A percentile compares a stretch with the other conserved stretches of the same genome.
These are phyloP conservation scores for Gynostemma pentaphyllum DNA, from an alignment of 306 rosid genomes.

Conservation along the genomic window DNA sequence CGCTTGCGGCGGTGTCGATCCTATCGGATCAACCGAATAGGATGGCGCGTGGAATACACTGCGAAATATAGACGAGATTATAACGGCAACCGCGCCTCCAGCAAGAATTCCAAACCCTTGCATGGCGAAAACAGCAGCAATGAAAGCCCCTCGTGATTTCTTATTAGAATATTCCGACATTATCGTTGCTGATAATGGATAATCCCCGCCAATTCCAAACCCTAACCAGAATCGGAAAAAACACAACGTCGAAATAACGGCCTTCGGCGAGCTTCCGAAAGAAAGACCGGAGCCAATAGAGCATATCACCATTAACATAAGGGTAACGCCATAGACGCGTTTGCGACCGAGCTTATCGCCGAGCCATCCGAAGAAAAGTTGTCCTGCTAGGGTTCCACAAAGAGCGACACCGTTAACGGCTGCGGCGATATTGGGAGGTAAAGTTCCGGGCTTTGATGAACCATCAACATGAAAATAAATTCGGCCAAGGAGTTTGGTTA, in stretches of 20 bases:
- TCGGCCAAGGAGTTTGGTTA: conserved; percentile 43
- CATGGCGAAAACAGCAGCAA: conserved; percentile 28
- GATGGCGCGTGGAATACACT: conserved; percentile 13
- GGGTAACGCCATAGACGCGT: conserved; percentile 33
- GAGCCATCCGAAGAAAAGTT: conserved; percentile 17
- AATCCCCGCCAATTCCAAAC: conserved; percentile 41
- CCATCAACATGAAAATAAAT: conserved; percentile 20
- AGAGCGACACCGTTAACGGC: conserved; percentile 40
- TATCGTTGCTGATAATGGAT: conserved; percentile 67
- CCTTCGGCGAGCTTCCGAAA: conserved; percentile 14
- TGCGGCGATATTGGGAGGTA: conserved; percentile 26
- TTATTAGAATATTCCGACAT: conserved; percentile 60
- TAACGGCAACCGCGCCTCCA: conserved; percentile 43
- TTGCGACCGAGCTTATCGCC: conserved; percentile 40
- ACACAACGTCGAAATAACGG: conserved; percentile 30
- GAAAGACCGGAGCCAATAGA: conserved; percentile 39
- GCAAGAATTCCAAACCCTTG: conserved; percentile 61
- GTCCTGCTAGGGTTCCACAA: conserved; percentile 7
- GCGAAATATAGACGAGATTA: conserved; percentile 23
- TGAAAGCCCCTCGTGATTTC: conserved; percentile 37
- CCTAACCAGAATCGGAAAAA: conserved; percentile 44
- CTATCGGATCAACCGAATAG: conserved; percentile 11
- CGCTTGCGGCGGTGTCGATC: conserved; percentile 34
- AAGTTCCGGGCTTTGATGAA: conserved; percentile 23
- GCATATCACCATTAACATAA: conserved; percentile 26